phyloP scores from a whole-genome alignment of 805 yeast genomes.

The Metschnikowia cubensis region DNA sequence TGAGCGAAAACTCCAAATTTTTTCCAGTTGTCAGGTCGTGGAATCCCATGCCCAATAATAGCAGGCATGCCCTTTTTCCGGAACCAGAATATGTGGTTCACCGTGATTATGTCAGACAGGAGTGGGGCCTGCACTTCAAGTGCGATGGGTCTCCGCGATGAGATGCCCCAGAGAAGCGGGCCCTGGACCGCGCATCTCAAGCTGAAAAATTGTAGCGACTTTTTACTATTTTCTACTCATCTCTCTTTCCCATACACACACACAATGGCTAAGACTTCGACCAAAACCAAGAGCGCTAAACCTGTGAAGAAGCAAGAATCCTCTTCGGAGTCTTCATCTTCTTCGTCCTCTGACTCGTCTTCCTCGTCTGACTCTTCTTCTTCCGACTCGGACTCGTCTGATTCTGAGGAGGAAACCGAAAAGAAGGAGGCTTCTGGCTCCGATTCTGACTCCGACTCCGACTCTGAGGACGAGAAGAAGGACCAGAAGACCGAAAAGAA shows the following conservation, averaged over 20 bases:
- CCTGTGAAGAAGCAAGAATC: slow-evolving; percentile 5
- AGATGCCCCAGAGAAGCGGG: slow-evolving; percentile 3
- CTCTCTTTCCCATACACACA: slow-evolving; percentile 7
- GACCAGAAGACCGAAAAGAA: background rate
- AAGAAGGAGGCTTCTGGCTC: slow-evolving; percentile 12
- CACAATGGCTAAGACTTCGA: slow-evolving; percentile 38
- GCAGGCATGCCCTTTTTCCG: background rate
- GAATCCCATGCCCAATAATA: too few relatives aligned
- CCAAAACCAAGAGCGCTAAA: slow-evolving; percentile 19
- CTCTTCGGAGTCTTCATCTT: slow-evolving; percentile 7
- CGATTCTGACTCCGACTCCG: background rate
- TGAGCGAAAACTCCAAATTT: too few relatives aligned
- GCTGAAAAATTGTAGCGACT: slow-evolving; percentile 1
- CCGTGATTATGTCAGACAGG: too few relatives aligned
- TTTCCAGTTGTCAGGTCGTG: too few relatives aligned
- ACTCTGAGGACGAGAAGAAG: background rate
- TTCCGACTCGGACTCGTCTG: slow-evolving; percentile 21
- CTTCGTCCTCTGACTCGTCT: slow-evolving; percentile 22
- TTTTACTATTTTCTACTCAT: background rate
- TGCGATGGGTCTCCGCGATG: slow-evolving; percentile 1
- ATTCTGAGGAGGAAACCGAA: slow-evolving; percentile 1
- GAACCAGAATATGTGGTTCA: background rate
- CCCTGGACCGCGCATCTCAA: slow-evolving; percentile 1
- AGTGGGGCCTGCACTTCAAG: background rate
- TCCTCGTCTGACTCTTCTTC: slow-evolving; percentile 13